Conservation (phyloP, 306 rosid genomes). For the Vicia sativa region DNA sequence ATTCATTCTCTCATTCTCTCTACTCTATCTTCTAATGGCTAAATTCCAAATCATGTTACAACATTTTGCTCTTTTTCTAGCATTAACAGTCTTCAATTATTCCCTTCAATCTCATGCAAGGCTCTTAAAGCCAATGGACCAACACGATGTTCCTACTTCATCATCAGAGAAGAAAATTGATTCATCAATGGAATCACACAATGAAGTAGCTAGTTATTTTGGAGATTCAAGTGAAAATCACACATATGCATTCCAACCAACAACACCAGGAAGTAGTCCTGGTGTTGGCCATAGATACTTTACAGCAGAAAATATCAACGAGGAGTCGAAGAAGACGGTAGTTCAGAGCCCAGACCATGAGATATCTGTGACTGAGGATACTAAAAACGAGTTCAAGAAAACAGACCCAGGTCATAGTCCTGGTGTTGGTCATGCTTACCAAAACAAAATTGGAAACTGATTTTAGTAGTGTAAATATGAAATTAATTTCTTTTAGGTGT, state of each 20-base stretch:
- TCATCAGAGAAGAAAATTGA: background rate
- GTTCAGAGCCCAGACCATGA: constrained; percentile 25
- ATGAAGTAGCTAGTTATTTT: constrained; percentile 3
- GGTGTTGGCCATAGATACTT: constrained; percentile 47
- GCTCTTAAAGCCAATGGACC: constrained; percentile 33
- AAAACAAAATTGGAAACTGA: constrained; percentile 28
- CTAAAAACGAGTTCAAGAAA: constrained; percentile 38
- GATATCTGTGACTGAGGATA: background rate
- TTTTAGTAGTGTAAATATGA: background rate
- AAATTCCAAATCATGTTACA: constrained; percentile 4
- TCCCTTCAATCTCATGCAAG: constrained; percentile 35
- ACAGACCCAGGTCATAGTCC: constrained; percentile 56
- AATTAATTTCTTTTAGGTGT: background rate
- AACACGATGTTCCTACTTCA: constrained; percentile 14
- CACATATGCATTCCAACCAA: constrained; percentile 49
- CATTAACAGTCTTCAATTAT: constrained; percentile 27
- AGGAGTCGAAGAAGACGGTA: constrained; percentile 2
- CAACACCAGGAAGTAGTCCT: constrained; percentile 65
- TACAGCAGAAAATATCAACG: background rate
- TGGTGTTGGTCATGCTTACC: constrained; percentile 49
- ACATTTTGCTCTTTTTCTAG: constrained; percentile 19
- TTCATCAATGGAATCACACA: background rate
- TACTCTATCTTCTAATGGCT: constrained; percentile 33
- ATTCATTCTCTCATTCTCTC: background rate
- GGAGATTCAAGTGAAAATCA: constrained; percentile 17